Evolutionary conservation across 106 monocot species (phyloP).

Genomic region (Dendrobium catenatum): DNA sequence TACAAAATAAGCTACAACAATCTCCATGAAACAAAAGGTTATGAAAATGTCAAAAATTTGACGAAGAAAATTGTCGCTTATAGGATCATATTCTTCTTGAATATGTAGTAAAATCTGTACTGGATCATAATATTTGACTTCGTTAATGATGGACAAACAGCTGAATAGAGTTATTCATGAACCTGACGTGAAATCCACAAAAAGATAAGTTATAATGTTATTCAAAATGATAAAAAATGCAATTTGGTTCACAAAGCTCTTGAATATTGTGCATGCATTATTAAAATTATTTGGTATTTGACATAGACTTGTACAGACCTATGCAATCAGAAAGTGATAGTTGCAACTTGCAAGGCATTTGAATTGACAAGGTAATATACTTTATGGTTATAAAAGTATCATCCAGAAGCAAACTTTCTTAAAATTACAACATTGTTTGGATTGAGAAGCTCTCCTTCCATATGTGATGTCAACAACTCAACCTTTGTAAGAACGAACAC

Average conservation of each 20-base stretch:
- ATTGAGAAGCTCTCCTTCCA: neutral
- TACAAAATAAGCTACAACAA: too few relatives aligned
- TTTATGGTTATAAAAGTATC: neutral
- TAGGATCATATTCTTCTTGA: neutral
- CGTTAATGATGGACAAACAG: neutral
- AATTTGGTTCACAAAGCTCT: neutral
- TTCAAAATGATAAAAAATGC: neutral
- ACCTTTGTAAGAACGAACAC: neutral
- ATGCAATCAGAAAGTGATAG: neutral
- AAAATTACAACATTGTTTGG: too few relatives aligned
- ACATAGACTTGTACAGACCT: too few relatives aligned
- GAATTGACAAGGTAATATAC: neutral
- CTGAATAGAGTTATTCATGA: neutral
- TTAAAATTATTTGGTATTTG: too few relatives aligned
- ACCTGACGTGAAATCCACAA: slow-evolving; percentile 3
- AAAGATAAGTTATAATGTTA: neutral
- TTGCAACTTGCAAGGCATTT: neutral
- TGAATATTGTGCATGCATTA: too few relatives aligned
- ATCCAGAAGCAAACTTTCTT: too few relatives aligned
- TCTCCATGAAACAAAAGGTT: neutral
- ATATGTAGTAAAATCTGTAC: neutral
- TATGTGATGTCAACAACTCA: neutral
- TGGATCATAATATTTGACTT: neutral
- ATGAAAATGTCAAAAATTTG: neutral
- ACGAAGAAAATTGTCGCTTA: neutral